Percentiles rank a stretch among this genome's conserved stretches.
Evolutionary conservation across 2,329 filamentous ascomycete species (phyloP).

Genomic region (Xylaria sp.): DNA sequence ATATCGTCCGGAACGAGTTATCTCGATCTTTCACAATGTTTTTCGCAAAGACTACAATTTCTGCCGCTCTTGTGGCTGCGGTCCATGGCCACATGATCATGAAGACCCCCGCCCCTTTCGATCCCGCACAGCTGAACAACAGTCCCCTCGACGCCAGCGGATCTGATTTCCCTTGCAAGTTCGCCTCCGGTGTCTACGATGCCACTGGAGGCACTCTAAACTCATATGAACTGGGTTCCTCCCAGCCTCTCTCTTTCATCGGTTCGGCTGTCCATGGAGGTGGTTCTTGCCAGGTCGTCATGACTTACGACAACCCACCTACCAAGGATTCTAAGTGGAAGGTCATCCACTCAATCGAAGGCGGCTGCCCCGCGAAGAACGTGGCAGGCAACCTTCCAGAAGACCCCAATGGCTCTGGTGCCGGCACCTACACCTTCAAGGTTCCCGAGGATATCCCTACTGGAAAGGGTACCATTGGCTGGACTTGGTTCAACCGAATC

Average conservation of each 20-base stretch:
- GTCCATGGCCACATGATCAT: slow-evolving; percentile 83
- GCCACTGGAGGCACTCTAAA: slow-evolving; percentile 64
- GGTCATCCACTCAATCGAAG: slow-evolving; percentile 88
- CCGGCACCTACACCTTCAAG: slow-evolving; percentile 73
- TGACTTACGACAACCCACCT: slow-evolving; percentile 81
- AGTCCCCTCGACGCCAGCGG: slow-evolving; percentile 71
- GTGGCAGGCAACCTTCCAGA: slow-evolving; percentile 66
- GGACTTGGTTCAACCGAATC: slow-evolving; percentile 94
- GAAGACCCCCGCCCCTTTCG: slow-evolving; percentile 73
- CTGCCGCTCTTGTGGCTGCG: slow-evolving; percentile 67
- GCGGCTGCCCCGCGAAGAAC: slow-evolving; percentile 79
- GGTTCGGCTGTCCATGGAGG: slow-evolving; percentile 87
- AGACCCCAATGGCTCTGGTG: slow-evolving; percentile 56
- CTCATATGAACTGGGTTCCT: slow-evolving; percentile 71
- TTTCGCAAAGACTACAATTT: slow-evolving; percentile 61
- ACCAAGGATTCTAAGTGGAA: slow-evolving; percentile 78
- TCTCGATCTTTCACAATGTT: slow-evolving; percentile 62
- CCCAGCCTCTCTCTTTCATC: slow-evolving; percentile 70
- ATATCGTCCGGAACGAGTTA: slow-evolving; percentile 57
- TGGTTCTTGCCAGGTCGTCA: slow-evolving; percentile 88
- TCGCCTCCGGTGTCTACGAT: slow-evolving; percentile 56
- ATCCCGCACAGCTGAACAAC: slow-evolving; percentile 60
- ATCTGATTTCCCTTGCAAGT: slow-evolving; percentile 86
- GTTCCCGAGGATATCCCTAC: slow-evolving; percentile 77
- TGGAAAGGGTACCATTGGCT: slow-evolving; percentile 84